Base-by-base conservation (phyloP, 139 green algal species). In the Picochlorum sp. region DNA sequence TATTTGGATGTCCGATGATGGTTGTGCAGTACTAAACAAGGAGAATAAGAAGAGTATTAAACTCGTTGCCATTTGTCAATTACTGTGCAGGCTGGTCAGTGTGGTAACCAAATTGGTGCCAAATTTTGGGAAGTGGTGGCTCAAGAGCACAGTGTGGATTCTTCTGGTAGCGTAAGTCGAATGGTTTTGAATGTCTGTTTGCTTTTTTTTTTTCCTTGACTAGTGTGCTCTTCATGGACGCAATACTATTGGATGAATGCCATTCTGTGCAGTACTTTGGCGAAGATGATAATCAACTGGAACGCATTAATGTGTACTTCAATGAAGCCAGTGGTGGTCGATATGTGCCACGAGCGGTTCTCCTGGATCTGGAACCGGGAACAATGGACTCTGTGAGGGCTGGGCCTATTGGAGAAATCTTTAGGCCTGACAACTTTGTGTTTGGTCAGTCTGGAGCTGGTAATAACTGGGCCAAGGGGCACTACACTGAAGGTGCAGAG, bases 401-500 rank as follows among this genome's bases (percentile, higher is more conserved):
- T 3, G 88, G 89, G 12, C 87, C 89, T 22, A 94, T 85, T 50
- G 87, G 88, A 50, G 79, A 96, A 76, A 89, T 78, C 37, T 78
- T 78, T 55, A 58, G 78, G 25, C 83, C 83, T 24, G 82, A 90
- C 66, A 90, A 90, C 75, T 89, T 90, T 36, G 67, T 89, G 10
- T 89, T 89, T 55, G 82, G 82, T 26, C 89, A 96, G 80, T 94
- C 83, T 55, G 91, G 91, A 28, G 90, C 90, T 18, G 91, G 91
- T 33, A 98, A 98, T 81, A 98, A 98, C 87, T 98, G 91, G 91
- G 91, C 91, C 55, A 98, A 98, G 82, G 91, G 91, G n/a, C 91
- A 98, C 81, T 98, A 98, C 91, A 98, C 91, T 16, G 91, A 98
- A 81, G 91, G 91, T 61, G 90, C 91, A 57, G 90, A 98, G 80